Evolutionary conservation across 1,284 basidiomycete species (phyloP), one percentile per base, ranked within the genome.

Genomic region (Prillingera fragicola): DNA sequence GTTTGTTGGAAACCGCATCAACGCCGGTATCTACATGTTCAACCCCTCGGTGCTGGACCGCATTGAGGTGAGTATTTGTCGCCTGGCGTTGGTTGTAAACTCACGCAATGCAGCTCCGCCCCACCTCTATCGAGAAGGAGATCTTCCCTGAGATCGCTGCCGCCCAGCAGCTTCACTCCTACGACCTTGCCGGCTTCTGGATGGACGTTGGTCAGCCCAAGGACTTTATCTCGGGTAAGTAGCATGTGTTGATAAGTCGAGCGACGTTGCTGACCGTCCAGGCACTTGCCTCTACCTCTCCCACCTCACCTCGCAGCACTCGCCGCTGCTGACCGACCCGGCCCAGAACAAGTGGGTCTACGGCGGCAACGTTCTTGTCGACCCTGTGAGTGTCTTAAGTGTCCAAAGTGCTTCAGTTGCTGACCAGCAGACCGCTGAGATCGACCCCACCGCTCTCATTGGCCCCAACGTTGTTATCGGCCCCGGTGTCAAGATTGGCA

Each of bases 1-100:
- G 53, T 77, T 75, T 47, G 75, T 77, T 43, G 75, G 75, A 34
- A 77, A 77, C 71, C 63, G 75, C 45, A 76, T 77, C 69, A 77
- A 77, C 65, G 75, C 75, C 48, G 75, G 75, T 63, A 76, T 77
- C 69, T 77, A 77, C 69, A 75, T 77, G 60, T 76, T 77, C 73
- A 74, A 74, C 71, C 75, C 75, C 10, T 69, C 64, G 29, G 65
- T 77, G 34, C 65, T 77, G 42, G 60, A 75, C 59, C 70, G 75
- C 42, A 77, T 77, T 48, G 73, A 77, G 66, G 71, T 73, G 45
- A 48, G 67, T 29, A 15, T 7, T 39, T 18, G 14, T 35, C 8
- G 12, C 14, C 29, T 43, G 23, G 22, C 21, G 14, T 18, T 17
- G 5, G 17, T 40, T 8, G 21, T 28, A 4, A 17, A 28, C 39